A percentile compares a stretch with the other conserved stretches of the same genome.
Evolutionary conservation across 2,329 filamentous ascomycete genomes (phyloP).

Genomic region (Aspergillus niger): DNA sequence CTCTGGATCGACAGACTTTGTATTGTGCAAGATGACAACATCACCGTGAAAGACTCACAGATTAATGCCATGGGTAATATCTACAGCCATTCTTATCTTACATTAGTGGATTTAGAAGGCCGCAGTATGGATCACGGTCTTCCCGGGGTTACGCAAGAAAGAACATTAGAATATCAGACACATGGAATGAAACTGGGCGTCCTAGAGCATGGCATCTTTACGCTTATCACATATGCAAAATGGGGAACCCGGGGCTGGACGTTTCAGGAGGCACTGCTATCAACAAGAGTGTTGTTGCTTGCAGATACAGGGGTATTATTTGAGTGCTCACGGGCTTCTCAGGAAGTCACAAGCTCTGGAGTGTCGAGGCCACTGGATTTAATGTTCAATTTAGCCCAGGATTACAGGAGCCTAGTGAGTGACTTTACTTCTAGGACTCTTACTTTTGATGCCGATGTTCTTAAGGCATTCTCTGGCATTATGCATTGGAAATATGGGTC

Average conservation of each 20-base stretch:
- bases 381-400: no score
- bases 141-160: not conserved
- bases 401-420: no score
- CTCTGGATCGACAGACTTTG: slow-evolving; percentile 5
- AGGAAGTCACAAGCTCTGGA: not conserved
- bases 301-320: not conserved
- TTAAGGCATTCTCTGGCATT: not conserved
- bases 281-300: not conserved
- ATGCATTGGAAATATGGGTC: not conserved
- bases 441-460: not conserved
- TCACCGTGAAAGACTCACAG: not conserved
- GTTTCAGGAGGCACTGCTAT: not conserved
- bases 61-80: not conserved
- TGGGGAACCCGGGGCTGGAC: not conserved
- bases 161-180: not conserved
- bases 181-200: not conserved
- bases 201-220: not conserved
- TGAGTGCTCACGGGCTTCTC: not conserved
- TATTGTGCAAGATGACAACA: not conserved
- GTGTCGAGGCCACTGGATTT: no score
- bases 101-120: not conserved
- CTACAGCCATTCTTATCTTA: not conserved
- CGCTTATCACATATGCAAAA: not conserved
- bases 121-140: not conserved
- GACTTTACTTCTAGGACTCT: not conserved